Percentiles rank a stretch among this genome's conserved stretches.
These are phyloP conservation scores for Phoenix dactylifera DNA, from an alignment of 176 grass and related monocot species.

Conservation along the genomic window DNA sequence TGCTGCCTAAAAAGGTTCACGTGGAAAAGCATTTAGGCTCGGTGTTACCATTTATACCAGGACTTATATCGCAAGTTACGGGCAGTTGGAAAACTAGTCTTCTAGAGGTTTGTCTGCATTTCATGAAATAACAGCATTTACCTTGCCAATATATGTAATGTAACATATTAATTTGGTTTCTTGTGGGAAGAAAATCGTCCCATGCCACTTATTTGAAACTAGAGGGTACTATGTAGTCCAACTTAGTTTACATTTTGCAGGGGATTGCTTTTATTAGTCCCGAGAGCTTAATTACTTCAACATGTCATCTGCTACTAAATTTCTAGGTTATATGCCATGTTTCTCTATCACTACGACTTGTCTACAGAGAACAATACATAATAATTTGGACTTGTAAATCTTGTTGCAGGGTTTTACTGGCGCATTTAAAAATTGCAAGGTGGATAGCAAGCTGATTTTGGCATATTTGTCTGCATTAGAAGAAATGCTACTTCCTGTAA, in stretches of 20 bases:
- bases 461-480: constrained; percentile 46
- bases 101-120: constrained; percentile 40
- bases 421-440: constrained; percentile 51
- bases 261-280: too few relatives aligned
- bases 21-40: constrained; percentile 50
- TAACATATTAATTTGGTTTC: too few relatives aligned
- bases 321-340: too few relatives aligned
- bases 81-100: constrained; percentile 44
- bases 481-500: constrained; percentile 53
- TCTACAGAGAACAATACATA: not conserved
- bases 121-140: constrained; percentile 3
- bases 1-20: constrained; percentile 38
- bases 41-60: constrained; percentile 36
- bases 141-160: too few relatives aligned
- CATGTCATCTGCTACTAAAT: too few relatives aligned
- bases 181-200: too few relatives aligned
- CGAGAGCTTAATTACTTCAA: too few relatives aligned
- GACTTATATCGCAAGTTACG: constrained; percentile 37
- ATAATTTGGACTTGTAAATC: constrained; percentile 17
- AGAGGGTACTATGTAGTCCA: too few relatives aligned
- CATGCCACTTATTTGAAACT: too few relatives aligned
- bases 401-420: constrained; percentile 62
- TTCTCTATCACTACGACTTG: too few relatives aligned
- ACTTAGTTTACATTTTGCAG: too few relatives aligned
- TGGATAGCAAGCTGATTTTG: constrained; percentile 56